Conservation (phyloP, 257 asterid genomes). For the Solanum ossicruentum region DNA sequence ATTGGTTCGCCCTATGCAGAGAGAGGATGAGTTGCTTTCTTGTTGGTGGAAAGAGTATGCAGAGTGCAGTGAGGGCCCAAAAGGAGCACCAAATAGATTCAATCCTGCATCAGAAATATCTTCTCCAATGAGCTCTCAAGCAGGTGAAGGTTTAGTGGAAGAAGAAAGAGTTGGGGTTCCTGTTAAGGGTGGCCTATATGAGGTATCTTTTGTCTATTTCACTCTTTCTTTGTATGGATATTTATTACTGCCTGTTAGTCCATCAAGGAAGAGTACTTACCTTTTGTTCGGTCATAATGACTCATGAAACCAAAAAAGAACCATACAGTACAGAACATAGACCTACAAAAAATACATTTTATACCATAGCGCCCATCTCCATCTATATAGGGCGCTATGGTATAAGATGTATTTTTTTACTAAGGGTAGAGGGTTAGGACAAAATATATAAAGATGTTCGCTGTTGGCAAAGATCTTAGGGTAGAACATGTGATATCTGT, state of each 20-base stretch:
- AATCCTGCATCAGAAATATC: conserved; percentile 13
- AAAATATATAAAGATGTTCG: not conserved
- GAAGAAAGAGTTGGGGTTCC: conserved; percentile 99
- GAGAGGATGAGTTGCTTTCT: conserved; percentile 86
- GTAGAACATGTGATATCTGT: not conserved
- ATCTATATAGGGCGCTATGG: no score
- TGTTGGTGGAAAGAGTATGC: conserved; percentile 96
- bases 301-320: not conserved
- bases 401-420: no score
- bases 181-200: conserved; percentile 91
- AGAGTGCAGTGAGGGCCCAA: conserved; percentile 95
- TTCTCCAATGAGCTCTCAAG: conserved; percentile 22
- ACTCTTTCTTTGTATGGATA: not conserved
- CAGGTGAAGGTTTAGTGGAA: conserved; percentile 31
- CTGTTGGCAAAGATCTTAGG: not conserved
- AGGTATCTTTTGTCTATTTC: conserved; percentile 33
- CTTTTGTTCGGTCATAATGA: not conserved
- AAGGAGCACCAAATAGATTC: conserved; percentile 24
- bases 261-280: not conserved
- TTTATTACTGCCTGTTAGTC: not conserved
- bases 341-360: no score
- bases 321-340: not conserved
- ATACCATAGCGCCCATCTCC: no score
- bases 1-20: conserved; percentile 21
- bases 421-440: not conserved